Conservation (phyloP, 306 rosid genomes). For the Cucumis cinereus region DNA sequence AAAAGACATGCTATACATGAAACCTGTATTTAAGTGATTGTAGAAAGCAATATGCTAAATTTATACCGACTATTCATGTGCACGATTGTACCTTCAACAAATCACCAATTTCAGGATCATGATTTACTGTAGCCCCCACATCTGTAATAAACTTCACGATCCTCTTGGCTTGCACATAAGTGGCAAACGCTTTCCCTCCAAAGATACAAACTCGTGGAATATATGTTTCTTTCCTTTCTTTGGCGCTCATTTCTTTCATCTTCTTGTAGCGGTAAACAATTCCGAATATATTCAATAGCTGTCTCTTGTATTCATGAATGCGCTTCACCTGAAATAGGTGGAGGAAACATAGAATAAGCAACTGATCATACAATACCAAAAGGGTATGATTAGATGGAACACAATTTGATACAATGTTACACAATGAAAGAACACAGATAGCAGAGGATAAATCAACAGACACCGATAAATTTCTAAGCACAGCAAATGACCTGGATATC, state of each 20-base stretch:
- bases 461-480: not conserved
- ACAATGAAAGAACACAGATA: not conserved
- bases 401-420: not conserved
- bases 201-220: slow-evolving; percentile 96
- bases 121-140: slow-evolving; percentile 73
- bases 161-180: slow-evolving; percentile 94
- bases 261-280: slow-evolving; percentile 92
- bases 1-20: not conserved
- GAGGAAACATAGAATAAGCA: not conserved
- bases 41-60: not conserved
- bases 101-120: slow-evolving; percentile 93
- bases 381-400: not conserved
- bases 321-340: slow-evolving; percentile 62
- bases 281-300: slow-evolving; percentile 74
- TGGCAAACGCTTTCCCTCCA: slow-evolving; percentile 95
- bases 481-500: slow-evolving; percentile 65
- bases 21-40: not conserved
- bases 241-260: slow-evolving; percentile 88
- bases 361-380: not conserved
- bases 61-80: not conserved
- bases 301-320: slow-evolving; percentile 96
- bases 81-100: slow-evolving; percentile 58
- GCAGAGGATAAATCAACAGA: not conserved
- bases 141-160: slow-evolving; percentile 94
- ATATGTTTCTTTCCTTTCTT: slow-evolving; percentile 48